Conservation (phyloP, 352 stramenopile species). For the Halophytophthora batemanensis region DNA sequence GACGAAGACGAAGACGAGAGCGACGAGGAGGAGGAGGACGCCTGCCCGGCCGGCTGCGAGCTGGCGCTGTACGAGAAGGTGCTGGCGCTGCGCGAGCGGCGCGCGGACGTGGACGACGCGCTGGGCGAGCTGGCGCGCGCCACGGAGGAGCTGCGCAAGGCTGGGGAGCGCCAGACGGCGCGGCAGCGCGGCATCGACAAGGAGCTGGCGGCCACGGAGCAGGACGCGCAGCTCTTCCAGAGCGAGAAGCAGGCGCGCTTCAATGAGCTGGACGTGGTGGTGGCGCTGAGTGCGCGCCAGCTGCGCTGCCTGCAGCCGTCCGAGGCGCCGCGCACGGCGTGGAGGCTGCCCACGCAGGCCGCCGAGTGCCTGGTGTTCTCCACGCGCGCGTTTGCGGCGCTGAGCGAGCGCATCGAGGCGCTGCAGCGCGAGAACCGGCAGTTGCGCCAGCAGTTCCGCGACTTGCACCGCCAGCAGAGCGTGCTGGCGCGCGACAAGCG, state of each 20-base stretch:
- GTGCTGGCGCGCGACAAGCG: conserved; percentile 80
- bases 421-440: conserved; percentile 83
- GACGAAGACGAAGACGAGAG: conserved; percentile 90
- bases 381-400: conserved; percentile 46
- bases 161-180: conserved; percentile 74
- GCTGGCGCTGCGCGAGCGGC: conserved; percentile 88
- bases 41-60: conserved; percentile 88
- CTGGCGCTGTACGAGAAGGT: conserved; percentile 91
- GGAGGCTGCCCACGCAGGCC: conserved; percentile 54
- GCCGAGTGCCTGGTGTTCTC: conserved; percentile 71
- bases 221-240: conserved; percentile 91
- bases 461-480: conserved; percentile 86
- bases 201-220: conserved; percentile 82
- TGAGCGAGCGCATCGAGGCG: conserved; percentile 73
- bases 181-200: conserved; percentile 92
- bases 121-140: conserved; percentile 81
- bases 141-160: conserved; percentile 88
- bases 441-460: conserved; percentile 85
- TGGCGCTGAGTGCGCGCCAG: conserved; percentile 74
- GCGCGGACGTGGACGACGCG: conserved; percentile 89
- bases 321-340: conserved; percentile 21
- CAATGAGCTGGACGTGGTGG: conserved; percentile 84
- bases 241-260: conserved; percentile 93
- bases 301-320: conserved; percentile 55
- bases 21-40: conserved; percentile 91